Conservation (phyloP, 768 basidiomycete genomes). For the Suillus americanus region DNA sequence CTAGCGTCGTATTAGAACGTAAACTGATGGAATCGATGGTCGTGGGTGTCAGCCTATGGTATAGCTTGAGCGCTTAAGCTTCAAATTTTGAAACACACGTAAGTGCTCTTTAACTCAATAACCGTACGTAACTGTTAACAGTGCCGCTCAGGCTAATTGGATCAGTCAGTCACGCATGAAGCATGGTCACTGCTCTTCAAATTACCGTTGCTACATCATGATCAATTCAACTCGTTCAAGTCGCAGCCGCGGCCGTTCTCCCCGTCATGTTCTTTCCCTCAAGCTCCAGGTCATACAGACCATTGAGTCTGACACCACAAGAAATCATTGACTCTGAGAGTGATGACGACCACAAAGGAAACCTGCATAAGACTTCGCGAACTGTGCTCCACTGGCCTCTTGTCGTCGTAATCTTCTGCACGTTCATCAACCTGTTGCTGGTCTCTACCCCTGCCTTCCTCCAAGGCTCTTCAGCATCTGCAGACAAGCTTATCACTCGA, state of each 20-base stretch:
- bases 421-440: not conserved
- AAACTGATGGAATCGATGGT: no score
- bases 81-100: no score
- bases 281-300: not conserved
- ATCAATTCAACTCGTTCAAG: not conserved
- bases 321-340: not conserved
- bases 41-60: no score
- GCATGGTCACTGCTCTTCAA: not conserved
- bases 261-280: not conserved
- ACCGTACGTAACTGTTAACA: no score
- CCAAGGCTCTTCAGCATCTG: not conserved
- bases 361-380: not conserved
- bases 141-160: not conserved
- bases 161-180: not conserved
- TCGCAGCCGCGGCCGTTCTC: not conserved
- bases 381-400: not conserved
- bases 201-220: not conserved
- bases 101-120: no score
- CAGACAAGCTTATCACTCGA: not conserved
- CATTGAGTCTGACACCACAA: not conserved
- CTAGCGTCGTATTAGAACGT: no score
- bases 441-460: not conserved
- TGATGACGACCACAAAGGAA: not conserved
- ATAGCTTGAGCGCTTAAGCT: no score
- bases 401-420: not conserved